A percentile compares a stretch with the other conserved stretches of the same genome.
Evolutionary conservation across 495 filamentous ascomycete species (phyloP).

Genomic region (Lasiosphaeria ovina): DNA sequence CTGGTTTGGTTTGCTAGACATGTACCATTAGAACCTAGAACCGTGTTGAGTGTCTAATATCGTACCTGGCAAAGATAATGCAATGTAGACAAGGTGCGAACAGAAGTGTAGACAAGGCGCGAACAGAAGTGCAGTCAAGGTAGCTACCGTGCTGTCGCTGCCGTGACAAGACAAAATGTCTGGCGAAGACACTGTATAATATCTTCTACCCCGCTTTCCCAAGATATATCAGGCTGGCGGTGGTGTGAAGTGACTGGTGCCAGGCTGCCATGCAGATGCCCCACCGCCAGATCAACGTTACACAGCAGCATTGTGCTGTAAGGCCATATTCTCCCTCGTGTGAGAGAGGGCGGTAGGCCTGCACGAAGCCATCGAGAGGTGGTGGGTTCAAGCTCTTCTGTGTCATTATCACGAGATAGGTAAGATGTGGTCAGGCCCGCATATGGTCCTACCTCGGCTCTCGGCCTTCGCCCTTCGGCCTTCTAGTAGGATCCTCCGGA

Average conservation of each 20-base stretch:
- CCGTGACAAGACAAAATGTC: not conserved
- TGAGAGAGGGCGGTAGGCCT: too few relatives aligned
- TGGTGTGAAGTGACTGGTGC: conserved; percentile 7
- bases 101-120: not conserved
- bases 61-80: not conserved
- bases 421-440: too few relatives aligned
- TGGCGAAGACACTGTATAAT: conserved; percentile 6
- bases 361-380: too few relatives aligned
- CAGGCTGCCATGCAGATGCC: conserved; percentile 2
- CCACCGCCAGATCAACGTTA: conserved; percentile 4
- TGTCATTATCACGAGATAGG: too few relatives aligned
- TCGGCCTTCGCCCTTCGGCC: too few relatives aligned
- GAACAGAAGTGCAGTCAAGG: not conserved
- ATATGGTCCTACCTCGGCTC: too few relatives aligned
- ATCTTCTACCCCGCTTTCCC: conserved; percentile 12
- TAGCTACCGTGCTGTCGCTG: not conserved
- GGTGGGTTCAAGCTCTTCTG: too few relatives aligned
- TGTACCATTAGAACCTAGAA: not conserved
- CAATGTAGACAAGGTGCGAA: not conserved
- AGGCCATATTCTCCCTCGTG: too few relatives aligned
- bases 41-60: not conserved
- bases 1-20: not conserved
- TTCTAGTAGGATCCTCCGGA: too few relatives aligned
- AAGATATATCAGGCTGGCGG: conserved; percentile 9
- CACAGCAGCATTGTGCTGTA: not conserved